Conservation (phyloP, 2,329 filamentous ascomycete species). For the Alternaria arborescens region DNA sequence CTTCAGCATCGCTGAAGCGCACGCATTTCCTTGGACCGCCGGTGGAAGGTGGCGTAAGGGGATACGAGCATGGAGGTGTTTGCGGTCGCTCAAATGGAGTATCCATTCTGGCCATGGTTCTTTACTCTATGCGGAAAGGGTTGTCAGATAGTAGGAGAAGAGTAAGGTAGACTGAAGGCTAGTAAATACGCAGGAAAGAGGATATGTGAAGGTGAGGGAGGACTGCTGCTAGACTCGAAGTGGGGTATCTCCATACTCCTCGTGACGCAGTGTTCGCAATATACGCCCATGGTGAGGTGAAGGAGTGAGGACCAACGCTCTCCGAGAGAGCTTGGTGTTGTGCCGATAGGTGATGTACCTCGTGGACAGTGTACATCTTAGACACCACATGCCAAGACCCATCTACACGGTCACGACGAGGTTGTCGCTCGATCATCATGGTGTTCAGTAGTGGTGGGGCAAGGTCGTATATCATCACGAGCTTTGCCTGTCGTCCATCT, state of each 20-base stretch:
- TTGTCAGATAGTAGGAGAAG: background rate
- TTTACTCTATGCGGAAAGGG: background rate
- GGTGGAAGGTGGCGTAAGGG: slow-evolving; percentile 35
- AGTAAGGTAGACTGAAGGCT: background rate
- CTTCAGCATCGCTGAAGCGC: slow-evolving; percentile 10
- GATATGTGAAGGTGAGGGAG: slow-evolving; percentile 19
- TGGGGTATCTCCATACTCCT: slow-evolving; percentile 1
- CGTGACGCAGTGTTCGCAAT: slow-evolving; percentile 5
- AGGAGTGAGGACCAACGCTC: slow-evolving; percentile 2
- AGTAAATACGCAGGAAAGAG: background rate
- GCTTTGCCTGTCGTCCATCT: background rate
- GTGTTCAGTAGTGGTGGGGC: background rate
- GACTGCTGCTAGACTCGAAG: background rate
- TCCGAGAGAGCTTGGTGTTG: background rate
- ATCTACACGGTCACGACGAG: background rate
- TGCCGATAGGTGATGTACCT: no score
- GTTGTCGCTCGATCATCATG: background rate
- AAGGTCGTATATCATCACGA: background rate
- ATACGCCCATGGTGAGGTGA: slow-evolving; percentile 14
- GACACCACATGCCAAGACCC: background rate
- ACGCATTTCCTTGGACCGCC: slow-evolving; percentile 17
- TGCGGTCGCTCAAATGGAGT: slow-evolving; percentile 6
- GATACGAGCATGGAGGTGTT: slow-evolving; percentile 21
- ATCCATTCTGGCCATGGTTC: slow-evolving; percentile 6
- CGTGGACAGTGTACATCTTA: background rate